Evolutionary conservation across 1,284 basidiomycete species (phyloP).

Genomic region (Cryptococcus sp.): DNA sequence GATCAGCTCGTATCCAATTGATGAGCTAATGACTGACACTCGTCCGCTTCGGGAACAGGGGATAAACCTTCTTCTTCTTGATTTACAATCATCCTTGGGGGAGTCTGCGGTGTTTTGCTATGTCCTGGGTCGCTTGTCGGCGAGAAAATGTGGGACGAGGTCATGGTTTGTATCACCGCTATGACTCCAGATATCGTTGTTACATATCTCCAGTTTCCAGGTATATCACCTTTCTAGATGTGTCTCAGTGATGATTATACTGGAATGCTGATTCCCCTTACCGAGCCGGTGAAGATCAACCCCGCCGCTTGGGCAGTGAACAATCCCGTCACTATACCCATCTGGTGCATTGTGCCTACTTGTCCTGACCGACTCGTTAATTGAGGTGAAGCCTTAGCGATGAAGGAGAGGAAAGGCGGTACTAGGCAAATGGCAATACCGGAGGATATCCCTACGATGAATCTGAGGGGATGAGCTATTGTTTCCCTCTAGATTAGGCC

Average conservation of each 20-base stretch:
- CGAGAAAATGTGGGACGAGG: conserved; percentile 4
- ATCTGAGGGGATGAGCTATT: conserved; percentile 47
- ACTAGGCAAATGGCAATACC: conserved; percentile 81
- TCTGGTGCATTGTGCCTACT: conserved; percentile 77
- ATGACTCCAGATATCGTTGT: conserved; percentile 62
- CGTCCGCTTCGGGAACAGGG: conserved; percentile 4
- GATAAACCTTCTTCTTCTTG: background rate
- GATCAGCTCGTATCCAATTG: background rate
- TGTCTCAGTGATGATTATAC: conserved; percentile 13
- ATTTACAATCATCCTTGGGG: too few species aligned
- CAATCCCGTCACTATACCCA: conserved; percentile 78
- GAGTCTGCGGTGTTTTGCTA: background rate
- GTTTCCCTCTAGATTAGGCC: background rate
- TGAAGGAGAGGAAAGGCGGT: conserved; percentile 77
- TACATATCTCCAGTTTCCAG: conserved; percentile 64
- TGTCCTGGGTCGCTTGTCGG: background rate
- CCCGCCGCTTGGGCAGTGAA: conserved; percentile 63
- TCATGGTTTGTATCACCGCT: conserved; percentile 58
- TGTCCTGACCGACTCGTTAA: conserved; percentile 21
- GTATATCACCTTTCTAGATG: conserved; percentile 35
- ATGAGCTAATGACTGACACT: background rate
- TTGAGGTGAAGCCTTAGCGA: conserved; percentile 57
- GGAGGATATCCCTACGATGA: conserved; percentile 71
- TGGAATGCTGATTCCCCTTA: conserved; percentile 55
- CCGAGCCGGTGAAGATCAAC: conserved; percentile 36